Conservation (phyloP, 129 eudicot genomes). For the Logfia minima region DNA sequence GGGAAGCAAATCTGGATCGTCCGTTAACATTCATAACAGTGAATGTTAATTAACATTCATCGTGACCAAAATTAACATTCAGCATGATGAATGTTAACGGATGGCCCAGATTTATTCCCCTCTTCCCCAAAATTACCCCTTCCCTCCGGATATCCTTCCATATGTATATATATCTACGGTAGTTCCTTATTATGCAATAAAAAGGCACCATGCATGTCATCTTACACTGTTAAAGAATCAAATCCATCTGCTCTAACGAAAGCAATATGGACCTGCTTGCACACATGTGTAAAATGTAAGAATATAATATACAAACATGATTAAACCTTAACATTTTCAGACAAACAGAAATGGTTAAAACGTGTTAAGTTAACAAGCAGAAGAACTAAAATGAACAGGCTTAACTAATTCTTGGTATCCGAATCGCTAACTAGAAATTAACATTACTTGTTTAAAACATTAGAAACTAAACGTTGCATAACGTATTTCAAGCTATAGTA, state of each 20-base stretch:
- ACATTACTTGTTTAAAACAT: too few species aligned
- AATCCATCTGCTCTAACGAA: constrained; percentile 32
- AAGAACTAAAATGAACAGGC: background rate
- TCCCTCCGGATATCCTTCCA: too few species aligned
- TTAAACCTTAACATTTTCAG: background rate
- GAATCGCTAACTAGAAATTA: background rate
- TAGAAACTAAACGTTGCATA: too few species aligned
- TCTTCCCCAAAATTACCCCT: too few species aligned
- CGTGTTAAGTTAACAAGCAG: background rate
- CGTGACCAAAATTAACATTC: too few species aligned
- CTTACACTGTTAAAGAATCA: constrained; percentile 36
- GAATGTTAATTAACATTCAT: too few species aligned
- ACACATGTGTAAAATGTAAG: constrained; percentile 16
- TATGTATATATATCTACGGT: background rate
- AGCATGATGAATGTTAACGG: too few species aligned
- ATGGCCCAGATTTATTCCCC: too few species aligned
- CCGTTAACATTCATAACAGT: too few species aligned
- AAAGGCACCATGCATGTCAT: background rate
- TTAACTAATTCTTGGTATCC: background rate
- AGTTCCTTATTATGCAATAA: background rate
- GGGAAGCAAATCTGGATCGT: too few species aligned
- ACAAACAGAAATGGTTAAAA: background rate
- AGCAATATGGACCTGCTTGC: constrained; percentile 36
- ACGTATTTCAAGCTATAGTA: too few species aligned
- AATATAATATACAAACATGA: constrained; percentile 2